phyloP scores from a whole-genome alignment of 2,329 filamentous ascomycete species.

The Fusarium bactridioides region DNA sequence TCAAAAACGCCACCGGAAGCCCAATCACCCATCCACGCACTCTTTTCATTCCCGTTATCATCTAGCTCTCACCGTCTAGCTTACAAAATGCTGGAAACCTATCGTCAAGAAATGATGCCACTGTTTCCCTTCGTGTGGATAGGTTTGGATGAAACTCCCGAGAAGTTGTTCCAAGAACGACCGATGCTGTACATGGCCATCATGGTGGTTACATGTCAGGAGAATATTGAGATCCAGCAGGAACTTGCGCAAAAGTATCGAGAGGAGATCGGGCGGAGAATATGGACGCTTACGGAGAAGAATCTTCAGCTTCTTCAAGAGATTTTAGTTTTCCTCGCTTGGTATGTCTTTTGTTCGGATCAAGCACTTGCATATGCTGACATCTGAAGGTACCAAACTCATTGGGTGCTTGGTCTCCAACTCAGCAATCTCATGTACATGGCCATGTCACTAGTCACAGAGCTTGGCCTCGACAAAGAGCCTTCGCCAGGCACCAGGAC shows the following conservation, averaged over 20 bases:
- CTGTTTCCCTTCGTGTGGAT: constrained; percentile 14
- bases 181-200: constrained; percentile 18
- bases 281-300: constrained; percentile 11
- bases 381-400: constrained; percentile 1
- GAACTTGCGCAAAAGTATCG: constrained; percentile 9
- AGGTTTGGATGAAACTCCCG: not conserved
- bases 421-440: constrained; percentile 12
- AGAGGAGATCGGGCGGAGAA: constrained; percentile 2
- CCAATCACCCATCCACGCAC: not conserved
- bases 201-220: constrained; percentile 14
- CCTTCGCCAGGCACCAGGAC: not conserved
- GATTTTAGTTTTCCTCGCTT: not conserved
- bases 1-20: not conserved
- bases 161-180: not conserved
- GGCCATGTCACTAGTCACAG: constrained; percentile 6
- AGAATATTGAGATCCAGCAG: not conserved
- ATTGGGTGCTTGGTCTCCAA: constrained; percentile 3
- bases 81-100: not conserved
- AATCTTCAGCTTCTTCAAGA: constrained; percentile 4
- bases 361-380: not conserved
- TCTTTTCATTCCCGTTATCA: not conserved
- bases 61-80: not conserved
- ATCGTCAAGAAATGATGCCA: constrained; percentile 9
- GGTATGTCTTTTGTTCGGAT: not conserved
- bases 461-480: constrained; percentile 2